Base-by-base conservation (phyloP, 192 early-diverging fungal genomes). In the Oehlia diaphana region DNA sequence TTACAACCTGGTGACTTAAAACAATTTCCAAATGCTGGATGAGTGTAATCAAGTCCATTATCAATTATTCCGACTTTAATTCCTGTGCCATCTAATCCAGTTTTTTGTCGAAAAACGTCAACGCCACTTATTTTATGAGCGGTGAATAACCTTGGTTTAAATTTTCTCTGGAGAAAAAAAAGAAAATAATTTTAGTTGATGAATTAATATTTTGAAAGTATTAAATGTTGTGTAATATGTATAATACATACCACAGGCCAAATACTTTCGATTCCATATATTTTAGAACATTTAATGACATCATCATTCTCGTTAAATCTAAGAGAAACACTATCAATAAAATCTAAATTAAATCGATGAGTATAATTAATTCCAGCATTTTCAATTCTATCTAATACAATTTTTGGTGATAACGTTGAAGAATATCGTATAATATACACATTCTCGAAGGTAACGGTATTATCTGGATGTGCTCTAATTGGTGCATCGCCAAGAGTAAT, bases 1-100 rank as follows among this genome's bases (percentile, higher is more conserved):
- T 86, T 90, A 63, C 91, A 92, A 2, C 89, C 88, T 8, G 87
- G 86, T 4, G 61, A 44, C 28, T 90, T 90, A 84, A 90, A 93
- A 76, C 92, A 91, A 49, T 78, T 87, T 50, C 93, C 92, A 19
- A 93, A 85, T 37, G 91, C 89, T 0, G 91, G 90, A 80, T 94
- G 93, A 53, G 31, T 82, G 77, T 78, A 91, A 73, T 81, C 89
- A 76, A 87, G 80, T 83, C 90, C 90, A 49, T 86, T 88, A 72
- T 91, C 90, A 26, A 91, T 88, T 71, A 91, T 67, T 63, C 87
- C 89, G 62, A 91, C 84, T 73, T 86, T 90, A 65, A 89, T 83
- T 9, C 84, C 83, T 42, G 74, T 73, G 28, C 84, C 87, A 58
- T 58, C 53, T 13, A 58, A 58, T 21, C 53, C 53, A 70, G 9